Evolutionary conservation across 169 alveolate species (phyloP).

Genomic region (Eimeria maxima): DNA sequence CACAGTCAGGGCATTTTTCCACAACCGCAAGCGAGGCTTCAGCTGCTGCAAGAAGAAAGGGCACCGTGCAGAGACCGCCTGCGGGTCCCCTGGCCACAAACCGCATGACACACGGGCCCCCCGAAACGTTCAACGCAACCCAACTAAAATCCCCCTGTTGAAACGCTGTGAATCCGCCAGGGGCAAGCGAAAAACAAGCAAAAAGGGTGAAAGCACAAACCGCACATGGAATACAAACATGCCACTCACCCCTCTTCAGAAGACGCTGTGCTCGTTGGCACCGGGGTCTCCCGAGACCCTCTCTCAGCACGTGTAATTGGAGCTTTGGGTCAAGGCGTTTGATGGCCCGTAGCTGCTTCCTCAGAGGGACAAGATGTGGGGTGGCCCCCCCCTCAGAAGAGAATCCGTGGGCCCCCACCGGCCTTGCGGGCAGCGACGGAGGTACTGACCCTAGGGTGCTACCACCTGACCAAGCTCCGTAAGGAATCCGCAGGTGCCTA

Average conservation of each 20-base stretch:
- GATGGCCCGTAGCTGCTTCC: slow-evolving; percentile 44
- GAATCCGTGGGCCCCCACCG: neutral
- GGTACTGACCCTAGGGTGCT: neutral
- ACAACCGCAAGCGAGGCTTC: slow-evolving; percentile 74
- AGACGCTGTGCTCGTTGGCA: slow-evolving; percentile 74
- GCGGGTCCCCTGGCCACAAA: slow-evolving; percentile 34
- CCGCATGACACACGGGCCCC: neutral
- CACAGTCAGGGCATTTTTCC: slow-evolving; percentile 72
- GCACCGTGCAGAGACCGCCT: slow-evolving; percentile 76
- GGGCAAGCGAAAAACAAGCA: neutral
- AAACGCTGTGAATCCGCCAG: neutral
- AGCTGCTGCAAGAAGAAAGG: slow-evolving; percentile 78
- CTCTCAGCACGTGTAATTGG: neutral
- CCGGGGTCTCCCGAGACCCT: slow-evolving; percentile 68
- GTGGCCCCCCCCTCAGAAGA: neutral
- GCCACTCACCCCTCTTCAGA: slow-evolving; percentile 23
- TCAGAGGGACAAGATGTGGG: slow-evolving; percentile 8
- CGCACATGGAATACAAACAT: neutral
- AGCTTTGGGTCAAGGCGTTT: slow-evolving; percentile 16
- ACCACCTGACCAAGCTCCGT: neutral
- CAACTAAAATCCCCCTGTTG: neutral
- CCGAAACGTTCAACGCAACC: neutral
- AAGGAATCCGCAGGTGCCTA: neutral
- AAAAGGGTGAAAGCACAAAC: neutral
- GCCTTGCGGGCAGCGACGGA: neutral